Conservation (phyloP, 495 filamentous ascomycete species). For the Cenococcum geophilum region DNA sequence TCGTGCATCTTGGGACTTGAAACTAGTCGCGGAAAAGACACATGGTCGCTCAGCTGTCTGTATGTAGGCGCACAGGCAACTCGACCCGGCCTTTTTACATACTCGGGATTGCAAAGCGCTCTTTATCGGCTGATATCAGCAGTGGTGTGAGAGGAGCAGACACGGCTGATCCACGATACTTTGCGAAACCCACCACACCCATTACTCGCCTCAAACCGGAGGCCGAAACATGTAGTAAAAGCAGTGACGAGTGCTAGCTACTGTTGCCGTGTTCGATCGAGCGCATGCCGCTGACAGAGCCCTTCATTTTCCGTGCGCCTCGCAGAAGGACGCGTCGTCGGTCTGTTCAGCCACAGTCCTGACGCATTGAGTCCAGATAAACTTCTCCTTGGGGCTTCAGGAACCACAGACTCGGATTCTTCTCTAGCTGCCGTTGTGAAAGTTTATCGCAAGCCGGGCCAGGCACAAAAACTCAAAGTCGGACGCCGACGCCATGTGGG, state of each 20-base stretch:
- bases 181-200: neutral
- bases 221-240: too few relatives aligned
- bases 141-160: neutral
- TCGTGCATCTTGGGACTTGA: neutral
- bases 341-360: neutral
- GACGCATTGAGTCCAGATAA: neutral
- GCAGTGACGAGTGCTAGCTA: too few relatives aligned
- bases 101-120: neutral
- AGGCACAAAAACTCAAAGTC: slow-evolving; percentile 1
- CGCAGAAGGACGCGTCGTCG: too few relatives aligned
- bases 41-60: neutral
- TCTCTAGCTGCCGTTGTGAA: slow-evolving; percentile 7
- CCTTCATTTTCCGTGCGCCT: too few relatives aligned
- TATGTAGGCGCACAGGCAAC: neutral
- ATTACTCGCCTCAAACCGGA: neutral
- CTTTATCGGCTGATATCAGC: neutral
- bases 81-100: neutral
- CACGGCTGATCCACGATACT: neutral
- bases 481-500: slow-evolving; percentile 2
- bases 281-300: too few relatives aligned
- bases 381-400: slow-evolving; percentile 1
- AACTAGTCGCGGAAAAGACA: neutral
- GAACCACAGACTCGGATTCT: slow-evolving; percentile 4
- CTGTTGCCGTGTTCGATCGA: too few relatives aligned
- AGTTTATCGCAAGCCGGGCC: slow-evolving; percentile 3